Base-by-base conservation (phyloP, 2,329 filamentous ascomycete species). In the Alternaria novae-zelandiae region DNA sequence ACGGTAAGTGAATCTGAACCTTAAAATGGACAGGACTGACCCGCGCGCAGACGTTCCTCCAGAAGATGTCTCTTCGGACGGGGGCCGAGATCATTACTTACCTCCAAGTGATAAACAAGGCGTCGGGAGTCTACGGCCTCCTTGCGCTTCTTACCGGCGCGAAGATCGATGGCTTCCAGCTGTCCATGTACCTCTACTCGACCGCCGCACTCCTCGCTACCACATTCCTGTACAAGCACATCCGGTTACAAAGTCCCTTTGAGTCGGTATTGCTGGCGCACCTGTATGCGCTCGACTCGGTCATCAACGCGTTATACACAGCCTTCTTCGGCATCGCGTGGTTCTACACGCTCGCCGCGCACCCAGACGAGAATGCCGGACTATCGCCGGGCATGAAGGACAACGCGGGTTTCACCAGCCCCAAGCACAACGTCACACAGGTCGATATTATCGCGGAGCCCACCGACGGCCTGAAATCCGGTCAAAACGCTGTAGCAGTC, bases 161-260 rank as follows among this genome's bases (percentile, higher is more conserved):
- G 80, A 85, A 90, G 71, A 88, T 97, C 66, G 94, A 93, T 57
- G 86, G 89, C 28, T 86, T 96, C 23, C 95, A 97, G 81, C 86
- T 97, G 61, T 92, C 91, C 61, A 96, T 96, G 86, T 97, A 97
- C 85, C 86, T 97, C 53, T 97, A 97, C 85, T 96, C 92, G 25
- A 86, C 96, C 65, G 72, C 88, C 66, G 87, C 91, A 26, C 88
- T 97, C 67, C 83, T 86, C 67, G 81, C 91, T 49, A 87, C 92
- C 70, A 85, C 87, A 55, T 87, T 89, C 73, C 89, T 97, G 51
- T 87, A 92, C 74, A 91, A 91, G 53, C 91, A 96, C 78, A 92
- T 97, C 77, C 90, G 92, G 68, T 87, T 88, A 72, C 91, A 93
- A 74, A 90, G 87, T 28, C 91, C 93, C 1, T 88, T 97, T 60